Evolutionary conservation across 768 basidiomycete genomes (phyloP).

Genomic region (Lentinula detonsa): DNA sequence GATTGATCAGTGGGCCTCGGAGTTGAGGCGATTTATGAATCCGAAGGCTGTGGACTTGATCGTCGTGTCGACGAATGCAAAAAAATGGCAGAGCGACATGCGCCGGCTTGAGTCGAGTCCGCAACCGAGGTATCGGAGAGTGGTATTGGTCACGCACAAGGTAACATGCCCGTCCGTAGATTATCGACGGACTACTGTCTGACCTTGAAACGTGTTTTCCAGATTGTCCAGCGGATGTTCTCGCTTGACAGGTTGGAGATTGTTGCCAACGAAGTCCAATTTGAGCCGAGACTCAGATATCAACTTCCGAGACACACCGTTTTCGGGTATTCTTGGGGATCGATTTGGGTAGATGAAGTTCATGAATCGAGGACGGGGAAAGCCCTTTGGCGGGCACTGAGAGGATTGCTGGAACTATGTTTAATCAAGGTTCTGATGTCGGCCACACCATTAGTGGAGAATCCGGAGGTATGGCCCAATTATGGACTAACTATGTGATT

Average conservation of each 20-base stretch:
- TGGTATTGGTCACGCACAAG: not conserved
- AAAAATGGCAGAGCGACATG: not conserved
- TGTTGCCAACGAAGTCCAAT: not conserved
- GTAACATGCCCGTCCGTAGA: too few relatives aligned
- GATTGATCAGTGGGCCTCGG: not conserved
- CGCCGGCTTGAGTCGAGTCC: too few relatives aligned
- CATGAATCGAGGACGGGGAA: not conserved
- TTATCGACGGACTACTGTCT: not conserved
- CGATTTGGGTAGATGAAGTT: not conserved
- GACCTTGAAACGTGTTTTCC: not conserved
- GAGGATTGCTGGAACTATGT: not conserved
- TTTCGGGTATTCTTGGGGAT: not conserved
- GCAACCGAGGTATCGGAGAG: not conserved
- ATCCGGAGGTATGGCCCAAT: not conserved
- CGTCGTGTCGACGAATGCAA: not conserved
- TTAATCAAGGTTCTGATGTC: not conserved
- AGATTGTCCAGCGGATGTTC: not conserved
- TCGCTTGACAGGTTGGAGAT: not conserved
- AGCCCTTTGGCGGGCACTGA: not conserved
- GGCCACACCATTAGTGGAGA: not conserved
- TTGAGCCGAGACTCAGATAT: not conserved
- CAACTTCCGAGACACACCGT: not conserved
- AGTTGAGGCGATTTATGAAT: not conserved
- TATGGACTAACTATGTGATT: not conserved
- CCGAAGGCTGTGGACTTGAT: not conserved